Conservation (phyloP, 345 rosid genomes). For the Brassica cretica region DNA sequence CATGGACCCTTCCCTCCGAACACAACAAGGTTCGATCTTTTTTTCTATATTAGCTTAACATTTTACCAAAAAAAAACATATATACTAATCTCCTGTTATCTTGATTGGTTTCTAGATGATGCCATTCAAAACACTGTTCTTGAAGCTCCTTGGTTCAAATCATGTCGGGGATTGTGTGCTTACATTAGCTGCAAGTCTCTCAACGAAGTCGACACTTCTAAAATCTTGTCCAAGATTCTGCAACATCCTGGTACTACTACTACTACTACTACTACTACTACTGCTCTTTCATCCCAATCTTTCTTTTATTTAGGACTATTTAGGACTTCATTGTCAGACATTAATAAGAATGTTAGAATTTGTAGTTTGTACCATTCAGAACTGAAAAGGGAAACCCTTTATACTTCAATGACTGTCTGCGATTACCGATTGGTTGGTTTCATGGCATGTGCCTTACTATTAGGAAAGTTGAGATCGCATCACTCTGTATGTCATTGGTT, state of each 20-base stretch:
- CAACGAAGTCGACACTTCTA: slow-evolving; percentile 79
- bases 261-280: neutral
- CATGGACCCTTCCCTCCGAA: slow-evolving; percentile 75
- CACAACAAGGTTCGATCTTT: slow-evolving; percentile 54
- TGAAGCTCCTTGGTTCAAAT: slow-evolving; percentile 87
- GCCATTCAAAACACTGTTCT: slow-evolving; percentile 67
- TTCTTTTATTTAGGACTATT: neutral
- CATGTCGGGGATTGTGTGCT: slow-evolving; percentile 72
- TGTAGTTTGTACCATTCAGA: too few relatives aligned
- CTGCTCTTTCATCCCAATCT: slow-evolving; percentile 29
- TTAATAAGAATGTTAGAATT: too few relatives aligned
- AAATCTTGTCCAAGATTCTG: slow-evolving; percentile 54
- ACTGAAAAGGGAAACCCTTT: neutral
- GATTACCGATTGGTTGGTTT: neutral
- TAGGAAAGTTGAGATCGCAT: neutral
- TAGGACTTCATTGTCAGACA: too few relatives aligned
- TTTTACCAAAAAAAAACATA: neutral
- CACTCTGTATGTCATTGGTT: neutral
- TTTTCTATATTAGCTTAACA: too few relatives aligned
- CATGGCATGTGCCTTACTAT: neutral
- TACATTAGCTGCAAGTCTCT: slow-evolving; percentile 81
- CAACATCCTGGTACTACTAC: slow-evolving; percentile 34
- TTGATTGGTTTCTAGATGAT: slow-evolving; percentile 50
- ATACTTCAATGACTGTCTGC: neutral
- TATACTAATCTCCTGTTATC: neutral